Evolutionary conservation across 2,329 filamentous ascomycete genomes (phyloP).

Genomic region (Colletotrichum euphorbiae): DNA sequence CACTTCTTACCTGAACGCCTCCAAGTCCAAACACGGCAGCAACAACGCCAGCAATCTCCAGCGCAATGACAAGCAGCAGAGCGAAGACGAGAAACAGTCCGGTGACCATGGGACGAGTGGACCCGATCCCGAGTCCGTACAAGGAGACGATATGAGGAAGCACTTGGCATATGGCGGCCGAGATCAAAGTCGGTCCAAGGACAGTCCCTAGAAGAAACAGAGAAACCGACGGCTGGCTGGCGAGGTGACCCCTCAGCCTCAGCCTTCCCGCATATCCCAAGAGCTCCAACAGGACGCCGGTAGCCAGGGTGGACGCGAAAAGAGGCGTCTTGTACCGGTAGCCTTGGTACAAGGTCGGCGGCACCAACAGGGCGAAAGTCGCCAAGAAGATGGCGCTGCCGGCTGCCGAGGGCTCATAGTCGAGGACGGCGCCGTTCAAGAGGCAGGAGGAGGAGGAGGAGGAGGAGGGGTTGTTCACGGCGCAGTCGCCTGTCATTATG

Average conservation of each 20-base stretch:
- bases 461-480: conserved; percentile 39
- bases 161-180: conserved; percentile 56
- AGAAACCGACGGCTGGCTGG: conserved; percentile 53
- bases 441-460: conserved; percentile 47
- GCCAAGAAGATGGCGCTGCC: conserved; percentile 56
- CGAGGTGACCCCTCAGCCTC: conserved; percentile 51
- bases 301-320: conserved; percentile 55
- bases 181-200: conserved; percentile 60
- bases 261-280: conserved; percentile 61
- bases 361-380: conserved; percentile 54
- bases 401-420: conserved; percentile 50
- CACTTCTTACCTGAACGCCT: conserved; percentile 27
- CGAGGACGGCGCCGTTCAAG: conserved; percentile 51
- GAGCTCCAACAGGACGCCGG: conserved; percentile 57
- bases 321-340: conserved; percentile 53
- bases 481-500: conserved; percentile 52
- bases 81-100: conserved; percentile 49
- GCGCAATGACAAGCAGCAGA: conserved; percentile 49
- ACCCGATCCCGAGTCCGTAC: conserved; percentile 57
- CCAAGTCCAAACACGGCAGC: conserved; percentile 52
- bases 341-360: conserved; percentile 52
- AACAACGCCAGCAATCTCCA: conserved; percentile 45
- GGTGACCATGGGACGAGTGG: conserved; percentile 50
- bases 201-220: conserved; percentile 60
- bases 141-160: conserved; percentile 60